Base-by-base conservation (phyloP, 2,329 filamentous ascomycete genomes). In the Rhinocladiella similis region DNA sequence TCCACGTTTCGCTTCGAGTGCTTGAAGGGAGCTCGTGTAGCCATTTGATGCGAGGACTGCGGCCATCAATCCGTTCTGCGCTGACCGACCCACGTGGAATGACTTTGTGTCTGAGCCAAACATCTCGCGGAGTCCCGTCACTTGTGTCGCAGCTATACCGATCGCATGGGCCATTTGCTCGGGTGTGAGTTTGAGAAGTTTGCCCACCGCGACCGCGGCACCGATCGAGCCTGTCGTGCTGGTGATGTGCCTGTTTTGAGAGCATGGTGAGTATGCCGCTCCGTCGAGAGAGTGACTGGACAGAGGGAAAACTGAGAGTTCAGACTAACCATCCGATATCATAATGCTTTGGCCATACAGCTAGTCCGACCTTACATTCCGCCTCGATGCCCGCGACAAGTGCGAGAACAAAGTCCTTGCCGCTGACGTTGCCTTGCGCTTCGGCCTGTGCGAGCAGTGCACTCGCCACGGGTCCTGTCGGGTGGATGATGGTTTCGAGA, bases 101-200 rank as follows among this genome's bases (percentile, higher is more conserved):
- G 77, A 77, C 64, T 83, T 83, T 7, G 78, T 81, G 65, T 83
- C 77, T 10, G 75, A 77, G 10, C 81, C 81, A 56, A 83, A 83
- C 73, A 80, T 79, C 57, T 80, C 80, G 20, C 80, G 72, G 57
- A 83, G 72, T 0, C 81, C 80, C 3, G 77, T 73, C 1, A 82
- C 80, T 64, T 83, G 80, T 3, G 78, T 80, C 0, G 78, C 73
- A 1, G 80, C 80, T 13, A 83, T 69, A 1, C 80, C 80, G 53
- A 83, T 79, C 0, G 80, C 80, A 56, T 82, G 74, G 4, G 73
- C 72, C 57, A 75, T 78, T 52, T 76, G 71, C 5, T 67, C 64
- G 0, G 67, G 65, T 16, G 69, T 63, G 1, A 82, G 68, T 0
- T 68, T 61, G 27, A 83, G 67, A 0, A 82, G 64, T 60, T 79